A percentile compares a stretch with the other conserved stretches of the same genome.
These are phyloP conservation scores for Poronia punctata DNA, from an alignment of 495 filamentous ascomycete genomes.

Conservation along the genomic window DNA sequence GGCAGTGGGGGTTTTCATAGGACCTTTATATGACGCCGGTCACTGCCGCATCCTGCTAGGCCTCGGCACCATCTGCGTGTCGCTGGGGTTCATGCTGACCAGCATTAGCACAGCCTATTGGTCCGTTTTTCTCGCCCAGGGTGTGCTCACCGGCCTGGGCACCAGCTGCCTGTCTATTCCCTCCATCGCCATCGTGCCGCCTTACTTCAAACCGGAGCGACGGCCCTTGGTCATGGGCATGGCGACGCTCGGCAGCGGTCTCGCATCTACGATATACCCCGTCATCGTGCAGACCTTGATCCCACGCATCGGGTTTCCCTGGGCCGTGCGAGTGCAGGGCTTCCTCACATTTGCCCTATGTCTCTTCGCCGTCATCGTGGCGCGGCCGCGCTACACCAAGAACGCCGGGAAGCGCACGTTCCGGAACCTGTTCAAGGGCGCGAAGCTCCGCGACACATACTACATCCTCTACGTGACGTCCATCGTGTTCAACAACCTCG, in stretches of 20 bases:
- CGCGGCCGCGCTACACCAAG: constrained; percentile 44
- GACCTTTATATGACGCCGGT: constrained; percentile 21
- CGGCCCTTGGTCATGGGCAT: constrained; percentile 62
- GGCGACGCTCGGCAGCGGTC: constrained; percentile 55
- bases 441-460: constrained; percentile 9
- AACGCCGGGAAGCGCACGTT: constrained; percentile 3
- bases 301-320: constrained; percentile 54
- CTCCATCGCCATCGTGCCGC: constrained; percentile 52
- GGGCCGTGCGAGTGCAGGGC: constrained; percentile 61
- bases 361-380: constrained; percentile 51
- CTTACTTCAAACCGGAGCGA: constrained; percentile 60
- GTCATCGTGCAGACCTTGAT: constrained; percentile 60
- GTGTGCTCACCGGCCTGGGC: constrained; percentile 49
- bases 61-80: constrained; percentile 18
- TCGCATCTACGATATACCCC: constrained; percentile 60
- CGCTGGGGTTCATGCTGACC: constrained; percentile 70
- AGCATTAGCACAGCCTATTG: constrained; percentile 52
- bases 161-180: constrained; percentile 57
- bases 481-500: constrained; percentile 16
- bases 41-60: constrained; percentile 13
- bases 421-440: constrained; percentile 7
- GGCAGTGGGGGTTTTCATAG: constrained; percentile 19
- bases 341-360: constrained; percentile 61
- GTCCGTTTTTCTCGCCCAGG: constrained; percentile 57
- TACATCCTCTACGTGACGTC: constrained; percentile 13